These are phyloP conservation scores for Penicillium crystallinum DNA, from an alignment of 495 filamentous ascomycete genomes.

Conservation along the genomic window DNA sequence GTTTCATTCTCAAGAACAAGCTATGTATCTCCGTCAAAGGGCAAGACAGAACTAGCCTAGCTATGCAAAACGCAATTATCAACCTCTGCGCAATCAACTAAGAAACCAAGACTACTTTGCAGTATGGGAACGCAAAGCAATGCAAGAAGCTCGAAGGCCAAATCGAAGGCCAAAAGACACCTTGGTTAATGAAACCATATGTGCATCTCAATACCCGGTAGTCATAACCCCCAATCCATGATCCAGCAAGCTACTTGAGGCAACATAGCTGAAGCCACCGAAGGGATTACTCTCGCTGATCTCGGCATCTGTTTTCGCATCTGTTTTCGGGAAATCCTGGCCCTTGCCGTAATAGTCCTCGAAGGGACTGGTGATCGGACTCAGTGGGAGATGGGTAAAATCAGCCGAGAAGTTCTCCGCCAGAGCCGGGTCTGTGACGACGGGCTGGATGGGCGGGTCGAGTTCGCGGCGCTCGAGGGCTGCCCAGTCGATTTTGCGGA, in stretches of 20 bases:
- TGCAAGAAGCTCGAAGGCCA: too few species aligned
- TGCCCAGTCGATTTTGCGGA: constrained; percentile 92
- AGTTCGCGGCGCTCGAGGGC: constrained; percentile 71
- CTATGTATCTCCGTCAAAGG: too few species aligned
- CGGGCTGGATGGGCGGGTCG: constrained; percentile 78
- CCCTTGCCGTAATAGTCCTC: constrained; percentile 34
- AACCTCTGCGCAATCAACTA: too few species aligned
- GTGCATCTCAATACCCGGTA: constrained; percentile 29
- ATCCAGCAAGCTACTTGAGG: constrained; percentile 78
- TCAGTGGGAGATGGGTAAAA: constrained; percentile 80
- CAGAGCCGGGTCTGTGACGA: constrained; percentile 89
- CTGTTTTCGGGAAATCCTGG: constrained; percentile 11
- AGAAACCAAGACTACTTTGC: background rate
- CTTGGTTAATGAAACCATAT: too few species aligned
- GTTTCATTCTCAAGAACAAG: too few species aligned
- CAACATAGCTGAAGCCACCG: constrained; percentile 95
- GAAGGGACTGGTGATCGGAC: constrained; percentile 50
- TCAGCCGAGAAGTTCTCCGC: constrained; percentile 91
- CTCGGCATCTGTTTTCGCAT: background rate
- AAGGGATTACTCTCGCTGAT: constrained; percentile 64
- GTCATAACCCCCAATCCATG: constrained; percentile 34
- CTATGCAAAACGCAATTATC: too few species aligned
- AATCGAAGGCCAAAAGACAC: too few species aligned
- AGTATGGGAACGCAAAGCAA: background rate
- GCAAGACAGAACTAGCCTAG: too few species aligned